Evolutionary conservation across 352 stramenopile genomes (phyloP), one percentile per base, ranked within the genome.

Genomic region (Pythium monospermum): DNA sequence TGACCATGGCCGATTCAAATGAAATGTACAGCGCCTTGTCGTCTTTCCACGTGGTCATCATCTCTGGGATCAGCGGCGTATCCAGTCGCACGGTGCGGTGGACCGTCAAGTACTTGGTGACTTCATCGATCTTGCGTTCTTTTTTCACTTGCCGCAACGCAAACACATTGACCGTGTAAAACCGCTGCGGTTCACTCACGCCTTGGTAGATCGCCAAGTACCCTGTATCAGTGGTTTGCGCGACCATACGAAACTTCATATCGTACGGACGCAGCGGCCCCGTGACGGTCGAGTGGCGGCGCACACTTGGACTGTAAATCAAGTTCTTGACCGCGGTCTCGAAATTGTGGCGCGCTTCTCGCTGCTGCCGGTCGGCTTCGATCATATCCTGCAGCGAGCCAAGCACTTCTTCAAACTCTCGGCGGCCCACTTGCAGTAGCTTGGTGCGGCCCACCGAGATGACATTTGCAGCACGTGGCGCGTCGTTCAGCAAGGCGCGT

Each of bases 331-430:
- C 83, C 1, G 83, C 77, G 8, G 71, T 89, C 44, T 93, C 77
- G 39, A 93, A 93, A 53, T 83, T 85, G 62, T 93, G 79, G 3
- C 80, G 75, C 13, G 79, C 83, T 35, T 93, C 80, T 22, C 83
- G 78, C 54, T 89, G 78, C 43, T 82, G 71, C 16, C 78, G 75
- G 42, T 89, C 75, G 27, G 74, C 71, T 21, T 97, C 81, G 44
- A 98, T 85, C 56, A 98, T 85, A 21, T 92, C 85, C 33, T 97
- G 72, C 25, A 98, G 66, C 22, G 95, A 90, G 22, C 96, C 95
- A 25, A 99, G 62, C 31, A 98, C 94, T 57, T 96, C 81, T 47
- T 98, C 87, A 49, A 99, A 99, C 56, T 98, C 95, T 33, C 98
- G 88, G 31, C 94, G 82, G 16, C 90, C 93, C 28, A 99, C 80